phyloP scores from a whole-genome alignment of 176 grass and related monocot genomes.

The Aegilops speltoides region DNA sequence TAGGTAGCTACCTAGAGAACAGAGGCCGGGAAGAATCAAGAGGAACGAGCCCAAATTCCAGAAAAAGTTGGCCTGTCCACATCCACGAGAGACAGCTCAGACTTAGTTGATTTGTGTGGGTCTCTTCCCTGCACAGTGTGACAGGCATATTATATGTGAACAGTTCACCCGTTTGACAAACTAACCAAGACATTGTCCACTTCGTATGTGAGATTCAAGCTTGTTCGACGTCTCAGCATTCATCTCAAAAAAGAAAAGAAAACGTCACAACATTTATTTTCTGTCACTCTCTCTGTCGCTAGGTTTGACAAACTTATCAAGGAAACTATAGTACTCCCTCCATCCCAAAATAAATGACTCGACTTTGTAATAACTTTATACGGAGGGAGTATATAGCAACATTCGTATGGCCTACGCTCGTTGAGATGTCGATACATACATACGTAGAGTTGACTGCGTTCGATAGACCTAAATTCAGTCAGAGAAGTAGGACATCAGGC shows the following conservation, averaged over 20 bases:
- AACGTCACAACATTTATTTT: constrained; percentile 17
- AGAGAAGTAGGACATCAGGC: background rate
- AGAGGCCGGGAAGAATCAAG: constrained; percentile 19
- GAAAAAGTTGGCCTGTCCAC: constrained; percentile 22
- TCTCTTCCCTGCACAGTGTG: constrained; percentile 1
- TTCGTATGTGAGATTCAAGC: constrained; percentile 15
- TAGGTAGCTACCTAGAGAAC: constrained; percentile 19
- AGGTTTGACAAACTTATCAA: constrained; percentile 36
- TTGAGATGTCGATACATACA: background rate
- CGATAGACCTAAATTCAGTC: constrained; percentile 19
- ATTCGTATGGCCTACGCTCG: background rate
- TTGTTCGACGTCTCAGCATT: constrained; percentile 28
- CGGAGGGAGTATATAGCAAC: background rate
- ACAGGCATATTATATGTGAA: constrained; percentile 1
- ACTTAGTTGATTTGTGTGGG: constrained; percentile 31
- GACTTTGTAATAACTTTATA: too few species aligned
- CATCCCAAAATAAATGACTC: too few species aligned
- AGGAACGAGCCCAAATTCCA: constrained; percentile 15
- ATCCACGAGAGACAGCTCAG: constrained; percentile 18
- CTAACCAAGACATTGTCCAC: background rate
- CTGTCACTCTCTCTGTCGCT: constrained; percentile 15
- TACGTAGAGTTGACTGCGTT: background rate
- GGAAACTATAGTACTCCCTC: background rate
- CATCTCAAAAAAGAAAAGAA: too few species aligned
- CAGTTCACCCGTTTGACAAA: constrained; percentile 47